Conservation (phyloP, 345 rosid genomes). For the Rhodomyrtus tomentosa region DNA sequence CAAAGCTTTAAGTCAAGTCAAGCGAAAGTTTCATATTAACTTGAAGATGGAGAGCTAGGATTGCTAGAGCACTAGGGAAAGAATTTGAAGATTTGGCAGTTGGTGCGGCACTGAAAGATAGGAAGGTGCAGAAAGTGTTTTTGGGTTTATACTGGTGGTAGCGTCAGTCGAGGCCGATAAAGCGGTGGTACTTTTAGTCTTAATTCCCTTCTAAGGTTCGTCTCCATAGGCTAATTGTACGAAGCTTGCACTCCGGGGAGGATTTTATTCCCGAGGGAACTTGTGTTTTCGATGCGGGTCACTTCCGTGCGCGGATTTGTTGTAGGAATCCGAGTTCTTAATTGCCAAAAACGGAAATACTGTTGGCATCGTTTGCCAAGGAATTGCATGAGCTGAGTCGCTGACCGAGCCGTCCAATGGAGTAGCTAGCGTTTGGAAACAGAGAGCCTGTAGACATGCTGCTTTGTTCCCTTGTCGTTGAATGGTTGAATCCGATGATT, state of each 20-base stretch:
- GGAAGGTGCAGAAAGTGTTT: not conserved
- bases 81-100: not conserved
- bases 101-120: not conserved
- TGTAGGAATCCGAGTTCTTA: not conserved
- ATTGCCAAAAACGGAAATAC: not conserved
- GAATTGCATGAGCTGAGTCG: too few species aligned
- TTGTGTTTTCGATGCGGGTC: not conserved
- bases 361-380: not conserved
- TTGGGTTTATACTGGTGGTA: not conserved
- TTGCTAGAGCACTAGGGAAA: not conserved
- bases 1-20: not conserved
- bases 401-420: not conserved
- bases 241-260: not conserved
- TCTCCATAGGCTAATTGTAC: not conserved
- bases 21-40: not conserved
- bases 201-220: not conserved
- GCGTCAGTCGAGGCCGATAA: not conserved
- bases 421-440: not conserved
- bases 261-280: not conserved
- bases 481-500: not conserved
- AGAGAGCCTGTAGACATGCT: not conserved
- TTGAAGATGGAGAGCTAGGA: not conserved
- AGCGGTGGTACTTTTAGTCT: not conserved
- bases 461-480: not conserved
- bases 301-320: not conserved